Conservation (phyloP, 2,329 filamentous ascomycete species). For the Cercospora zeina region DNA sequence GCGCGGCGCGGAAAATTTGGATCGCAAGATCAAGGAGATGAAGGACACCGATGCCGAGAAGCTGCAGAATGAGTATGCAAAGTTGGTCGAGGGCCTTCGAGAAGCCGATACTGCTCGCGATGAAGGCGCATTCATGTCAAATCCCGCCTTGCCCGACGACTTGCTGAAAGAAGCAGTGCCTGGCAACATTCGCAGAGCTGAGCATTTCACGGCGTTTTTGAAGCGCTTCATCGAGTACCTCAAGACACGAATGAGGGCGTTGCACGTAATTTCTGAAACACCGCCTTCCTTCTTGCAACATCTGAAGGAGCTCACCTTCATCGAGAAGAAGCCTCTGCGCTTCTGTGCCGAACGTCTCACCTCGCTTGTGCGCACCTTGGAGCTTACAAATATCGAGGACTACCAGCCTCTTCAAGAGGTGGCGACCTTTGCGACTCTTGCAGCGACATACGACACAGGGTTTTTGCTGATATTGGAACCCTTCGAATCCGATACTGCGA, state of each 20-base stretch:
- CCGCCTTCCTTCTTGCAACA: slow-evolving; percentile 91
- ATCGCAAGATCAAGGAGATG: slow-evolving; percentile 90
- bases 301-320: slow-evolving; percentile 93
- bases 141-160: slow-evolving; percentile 91
- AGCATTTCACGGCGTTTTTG: slow-evolving; percentile 92
- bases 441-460: slow-evolving; percentile 94
- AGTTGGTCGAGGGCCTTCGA: slow-evolving; percentile 86
- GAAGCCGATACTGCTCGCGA: slow-evolving; percentile 86
- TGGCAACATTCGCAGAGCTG: slow-evolving; percentile 91
- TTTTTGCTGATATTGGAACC: slow-evolving; percentile 97
- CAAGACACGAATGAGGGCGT: slow-evolving; percentile 93
- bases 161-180: slow-evolving; percentile 93
- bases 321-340: slow-evolving; percentile 89
- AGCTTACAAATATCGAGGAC: slow-evolving; percentile 96
- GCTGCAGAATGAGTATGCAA: slow-evolving; percentile 90
- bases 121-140: slow-evolving; percentile 96
- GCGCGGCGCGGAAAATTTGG: slow-evolving; percentile 84
- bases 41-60: slow-evolving; percentile 93
- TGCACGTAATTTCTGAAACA: slow-evolving; percentile 95
- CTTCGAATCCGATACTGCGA: slow-evolving; percentile 91
- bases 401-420: slow-evolving; percentile 97
- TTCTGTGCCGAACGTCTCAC: slow-evolving; percentile 96
- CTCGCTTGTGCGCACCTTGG: slow-evolving; percentile 88
- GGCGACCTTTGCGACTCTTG: slow-evolving; percentile 92
- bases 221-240: slow-evolving; percentile 98